phyloP scores from a whole-genome alignment of 1,284 basidiomycete genomes.

The Flammula alnicola region DNA sequence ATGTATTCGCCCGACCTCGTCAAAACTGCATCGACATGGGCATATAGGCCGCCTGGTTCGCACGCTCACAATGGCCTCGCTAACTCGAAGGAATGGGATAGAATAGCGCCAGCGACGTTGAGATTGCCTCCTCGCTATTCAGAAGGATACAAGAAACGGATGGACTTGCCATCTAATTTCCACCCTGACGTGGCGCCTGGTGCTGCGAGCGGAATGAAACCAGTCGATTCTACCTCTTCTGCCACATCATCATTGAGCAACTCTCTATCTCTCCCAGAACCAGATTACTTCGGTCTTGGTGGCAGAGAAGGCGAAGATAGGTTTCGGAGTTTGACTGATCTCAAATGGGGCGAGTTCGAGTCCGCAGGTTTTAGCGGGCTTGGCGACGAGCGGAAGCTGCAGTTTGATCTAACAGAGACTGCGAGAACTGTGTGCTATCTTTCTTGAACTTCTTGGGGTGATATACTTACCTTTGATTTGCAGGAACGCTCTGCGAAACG shows the following conservation, averaged over 20 bases:
- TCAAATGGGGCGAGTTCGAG: conserved; percentile 91
- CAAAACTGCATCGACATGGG: conserved; percentile 75
- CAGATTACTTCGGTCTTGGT: conserved; percentile 36
- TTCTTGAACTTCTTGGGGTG: conserved; percentile 11
- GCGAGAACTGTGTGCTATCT: conserved; percentile 70
- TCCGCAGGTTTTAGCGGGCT: conserved; percentile 72
- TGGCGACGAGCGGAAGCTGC: conserved; percentile 68
- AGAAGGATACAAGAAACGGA: conserved; percentile 72
- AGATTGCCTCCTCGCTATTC: conserved; percentile 65
- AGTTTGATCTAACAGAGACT: conserved; percentile 86
- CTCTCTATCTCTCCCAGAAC: conserved; percentile 26
- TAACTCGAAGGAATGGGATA: conserved; percentile 73
- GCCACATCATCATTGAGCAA: neutral
- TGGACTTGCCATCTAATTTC: conserved; percentile 63
- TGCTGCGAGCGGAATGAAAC: conserved; percentile 20
- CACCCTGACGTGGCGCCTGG: conserved; percentile 53
- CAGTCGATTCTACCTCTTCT: conserved; percentile 31
- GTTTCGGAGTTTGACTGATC: conserved; percentile 80
- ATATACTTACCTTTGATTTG: conserved; percentile 9
- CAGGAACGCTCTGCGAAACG: conserved; percentile 76
- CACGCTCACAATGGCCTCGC: conserved; percentile 46
- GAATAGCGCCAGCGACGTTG: conserved; percentile 63
- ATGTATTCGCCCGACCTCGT: conserved; percentile 85
- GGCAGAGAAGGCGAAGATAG: conserved; percentile 55
- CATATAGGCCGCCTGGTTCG: conserved; percentile 37